Evolutionary conservation across 306 rosid genomes (phyloP), one percentile per base, ranked within the genome.

Genomic region (Glycine soja): DNA sequence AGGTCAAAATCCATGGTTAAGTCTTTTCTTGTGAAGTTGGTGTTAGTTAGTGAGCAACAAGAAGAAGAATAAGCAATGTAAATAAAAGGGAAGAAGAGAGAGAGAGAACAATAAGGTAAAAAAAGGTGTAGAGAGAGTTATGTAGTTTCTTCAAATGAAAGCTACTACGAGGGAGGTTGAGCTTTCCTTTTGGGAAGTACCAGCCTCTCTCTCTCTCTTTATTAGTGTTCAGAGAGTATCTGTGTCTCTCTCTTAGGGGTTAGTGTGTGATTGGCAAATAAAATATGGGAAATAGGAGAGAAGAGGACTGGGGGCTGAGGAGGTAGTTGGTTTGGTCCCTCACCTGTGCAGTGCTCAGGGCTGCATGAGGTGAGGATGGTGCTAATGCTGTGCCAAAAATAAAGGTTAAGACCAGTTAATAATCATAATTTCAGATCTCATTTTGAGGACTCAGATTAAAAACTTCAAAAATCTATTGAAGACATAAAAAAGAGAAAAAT

Each of bases 1-100:
- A 90, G 97, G 86, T 93, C 92, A 88, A 90, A 90, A 81, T 95
- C 99, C 99, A 95, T 95, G 74, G 84, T 76, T 6, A 54, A 36
- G 81, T 15, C 8, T n/a, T 19, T 8, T 4, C 6, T 45, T 6
- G 68, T 40, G 64, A 10, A 2, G 34, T 53, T 56, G 24, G 11
- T 48, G 30, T 68, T 63, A 38, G 65, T 7, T 48, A 82, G 24
- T 51, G 10, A 58, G 56, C 5, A 76, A 79, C n/a, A 16, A 42
- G 36, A 4, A 67, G 53, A 42, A 67, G 53, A 42, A 47, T 10
- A 72, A 72, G 57, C 92, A 90, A 89, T 62, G 75, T 47, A 10
- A 50, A 14, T 9, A 42, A 40, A 13, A 34, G 0, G 11, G 1
- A 32, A 0, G 10, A 1, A 24, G 30, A 24, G 30, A 24, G 30